Conservation (phyloP, 305 asterid species). For the Vinca major region DNA sequence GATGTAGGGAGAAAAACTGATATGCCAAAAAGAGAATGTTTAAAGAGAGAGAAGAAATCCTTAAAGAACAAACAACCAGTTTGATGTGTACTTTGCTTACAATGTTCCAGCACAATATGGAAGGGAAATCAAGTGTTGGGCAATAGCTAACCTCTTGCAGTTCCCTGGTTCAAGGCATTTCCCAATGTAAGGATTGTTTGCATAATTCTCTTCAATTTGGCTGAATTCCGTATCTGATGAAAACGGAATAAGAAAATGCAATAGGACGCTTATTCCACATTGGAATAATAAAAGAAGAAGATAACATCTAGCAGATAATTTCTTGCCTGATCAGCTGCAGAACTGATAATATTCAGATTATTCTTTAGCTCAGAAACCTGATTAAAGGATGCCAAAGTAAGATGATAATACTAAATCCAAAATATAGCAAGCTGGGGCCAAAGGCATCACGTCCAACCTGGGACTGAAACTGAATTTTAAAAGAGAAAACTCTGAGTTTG, state of each 20-base stretch:
- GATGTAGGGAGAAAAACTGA: not conserved
- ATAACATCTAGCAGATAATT: constrained; percentile 19
- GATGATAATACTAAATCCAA: constrained; percentile 1
- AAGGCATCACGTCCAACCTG: constrained; percentile 48
- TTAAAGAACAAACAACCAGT: not conserved
- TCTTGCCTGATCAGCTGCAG: constrained; percentile 79
- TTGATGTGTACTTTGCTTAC: not conserved
- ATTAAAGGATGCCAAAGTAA: too few relatives aligned
- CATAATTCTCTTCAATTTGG: constrained; percentile 81
- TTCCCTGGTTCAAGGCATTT: constrained; percentile 90
- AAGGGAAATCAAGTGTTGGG: not conserved
- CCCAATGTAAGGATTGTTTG: constrained; percentile 93
- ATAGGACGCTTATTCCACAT: constrained; percentile 19
- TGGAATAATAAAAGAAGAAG: constrained; percentile 12
- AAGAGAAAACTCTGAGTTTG: constrained; percentile 78
- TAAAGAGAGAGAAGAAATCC: not conserved
- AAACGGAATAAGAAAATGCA: constrained; percentile 21
- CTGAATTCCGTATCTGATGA: constrained; percentile 79
- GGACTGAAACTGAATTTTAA: constrained; percentile 70
- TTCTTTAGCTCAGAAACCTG: constrained; percentile 82
- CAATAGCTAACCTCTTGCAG: constrained; percentile 64
- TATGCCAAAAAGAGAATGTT: not conserved
- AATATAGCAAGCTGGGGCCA: constrained; percentile 17
- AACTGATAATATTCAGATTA: constrained; percentile 60
- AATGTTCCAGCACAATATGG: not conserved